These are phyloP conservation scores for Arbutus unedo DNA, from an alignment of 148 eudicot species.

Conservation along the genomic window DNA sequence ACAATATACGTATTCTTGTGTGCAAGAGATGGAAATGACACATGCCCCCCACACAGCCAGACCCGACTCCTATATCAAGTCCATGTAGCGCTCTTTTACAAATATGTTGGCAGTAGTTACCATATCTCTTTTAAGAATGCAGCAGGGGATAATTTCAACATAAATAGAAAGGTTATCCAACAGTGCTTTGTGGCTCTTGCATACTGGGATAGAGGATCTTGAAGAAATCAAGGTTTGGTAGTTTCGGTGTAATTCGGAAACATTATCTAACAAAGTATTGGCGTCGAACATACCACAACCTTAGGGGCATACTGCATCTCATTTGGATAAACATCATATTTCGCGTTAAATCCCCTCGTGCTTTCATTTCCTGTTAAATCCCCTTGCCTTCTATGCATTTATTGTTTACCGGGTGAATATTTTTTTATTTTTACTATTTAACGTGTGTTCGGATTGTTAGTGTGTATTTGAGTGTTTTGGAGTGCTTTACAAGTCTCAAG, in stretches of 20 bases:
- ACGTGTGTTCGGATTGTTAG: too few relatives aligned
- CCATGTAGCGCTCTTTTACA: neutral
- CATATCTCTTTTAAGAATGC: too few relatives aligned
- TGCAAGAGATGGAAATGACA: neutral
- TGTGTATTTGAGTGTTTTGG: too few relatives aligned
- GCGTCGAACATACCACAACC: neutral
- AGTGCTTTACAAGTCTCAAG: too few relatives aligned
- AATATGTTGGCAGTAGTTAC: too few relatives aligned
- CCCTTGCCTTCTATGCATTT: too few relatives aligned
- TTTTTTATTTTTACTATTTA: too few relatives aligned
- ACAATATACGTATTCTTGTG: neutral
- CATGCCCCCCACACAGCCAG: neutral
- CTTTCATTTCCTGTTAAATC: too few relatives aligned
- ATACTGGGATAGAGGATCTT: neutral
- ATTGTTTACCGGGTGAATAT: too few relatives aligned
- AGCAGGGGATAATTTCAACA: neutral
- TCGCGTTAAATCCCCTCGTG: too few relatives aligned
- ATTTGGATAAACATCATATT: neutral
- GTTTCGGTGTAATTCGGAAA: neutral
- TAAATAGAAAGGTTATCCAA: neutral
- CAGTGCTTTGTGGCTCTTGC: neutral
- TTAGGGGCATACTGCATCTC: neutral
- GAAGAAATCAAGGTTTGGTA: neutral
- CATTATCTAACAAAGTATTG: neutral
- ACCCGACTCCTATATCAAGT: neutral